Evolutionary conservation across 192 early-diverging fungal genomes (phyloP).

Genomic region (Spizellomyces sp.): DNA sequence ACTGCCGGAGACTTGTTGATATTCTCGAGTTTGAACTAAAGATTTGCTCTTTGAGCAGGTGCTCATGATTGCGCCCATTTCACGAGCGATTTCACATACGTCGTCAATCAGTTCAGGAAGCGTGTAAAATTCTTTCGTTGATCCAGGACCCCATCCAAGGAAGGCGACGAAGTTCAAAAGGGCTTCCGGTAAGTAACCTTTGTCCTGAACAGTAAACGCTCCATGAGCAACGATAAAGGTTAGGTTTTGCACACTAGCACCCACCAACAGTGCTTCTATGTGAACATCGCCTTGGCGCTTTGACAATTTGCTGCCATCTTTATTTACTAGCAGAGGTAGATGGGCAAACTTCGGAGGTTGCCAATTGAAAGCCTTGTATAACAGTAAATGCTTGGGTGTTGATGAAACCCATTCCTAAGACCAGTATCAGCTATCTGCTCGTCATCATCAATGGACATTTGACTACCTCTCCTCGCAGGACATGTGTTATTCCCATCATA

Average conservation of each 20-base stretch:
- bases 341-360: constrained; percentile 78
- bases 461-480: constrained; percentile 80
- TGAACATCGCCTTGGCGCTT: constrained; percentile 87
- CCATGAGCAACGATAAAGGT: not conserved
- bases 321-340: constrained; percentile 84
- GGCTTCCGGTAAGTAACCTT: constrained; percentile 82
- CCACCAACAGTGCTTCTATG: constrained; percentile 65
- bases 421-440: not conserved
- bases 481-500: constrained; percentile 88
- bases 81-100: constrained; percentile 28
- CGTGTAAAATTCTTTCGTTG: constrained; percentile 65
- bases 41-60: not conserved
- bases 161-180: constrained; percentile 87
- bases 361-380: constrained; percentile 86
- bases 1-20: constrained; percentile 66
- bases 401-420: constrained; percentile 87
- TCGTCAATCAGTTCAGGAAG: constrained; percentile 60
- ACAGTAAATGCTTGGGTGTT: constrained; percentile 86
- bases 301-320: constrained; percentile 83
- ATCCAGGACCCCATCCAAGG: constrained; percentile 74
- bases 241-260: not conserved
- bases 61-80: not conserved
- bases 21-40: constrained; percentile 60
- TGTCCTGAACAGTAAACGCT: constrained; percentile 40
- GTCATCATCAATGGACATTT: not conserved